Evolutionary conservation across 2,329 filamentous ascomycete genomes (phyloP).

Genomic region (Gaeumannomyces sp.): DNA sequence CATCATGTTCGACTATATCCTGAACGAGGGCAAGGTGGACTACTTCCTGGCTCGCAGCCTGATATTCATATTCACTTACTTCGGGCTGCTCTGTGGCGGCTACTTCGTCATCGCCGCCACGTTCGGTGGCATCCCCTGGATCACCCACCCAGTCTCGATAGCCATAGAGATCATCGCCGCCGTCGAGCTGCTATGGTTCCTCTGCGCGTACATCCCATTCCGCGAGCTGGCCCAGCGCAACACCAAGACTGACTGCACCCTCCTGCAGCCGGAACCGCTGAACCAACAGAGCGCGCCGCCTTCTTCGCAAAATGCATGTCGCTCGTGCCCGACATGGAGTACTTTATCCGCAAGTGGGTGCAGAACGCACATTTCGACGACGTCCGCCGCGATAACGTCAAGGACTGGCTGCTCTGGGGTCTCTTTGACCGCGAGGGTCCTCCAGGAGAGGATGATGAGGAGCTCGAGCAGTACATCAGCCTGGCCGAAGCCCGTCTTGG

Average conservation of each 20-base stretch:
- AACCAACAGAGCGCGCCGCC: slow-evolving; percentile 12
- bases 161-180: slow-evolving; percentile 17
- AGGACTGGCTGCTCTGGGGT: slow-evolving; percentile 18
- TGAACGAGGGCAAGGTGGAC: not conserved
- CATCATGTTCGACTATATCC: not conserved
- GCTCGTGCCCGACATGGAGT: slow-evolving; percentile 13
- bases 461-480: slow-evolving; percentile 15
- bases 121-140: slow-evolving; percentile 17
- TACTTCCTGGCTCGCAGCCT: not conserved
- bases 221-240: slow-evolving; percentile 12
- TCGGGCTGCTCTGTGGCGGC: slow-evolving; percentile 13
- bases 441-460: slow-evolving; percentile 10
- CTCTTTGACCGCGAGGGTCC: slow-evolving; percentile 13
- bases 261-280: slow-evolving; percentile 7
- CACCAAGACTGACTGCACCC: not conserved
- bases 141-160: slow-evolving; percentile 20
- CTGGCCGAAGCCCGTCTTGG: slow-evolving; percentile 9
- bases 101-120: slow-evolving; percentile 18
- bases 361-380: slow-evolving; percentile 15
- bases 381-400: slow-evolving; percentile 16
- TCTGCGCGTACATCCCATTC: slow-evolving; percentile 17
- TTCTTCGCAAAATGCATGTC: slow-evolving; percentile 11
- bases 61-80: slow-evolving; percentile 2
- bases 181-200: slow-evolving; percentile 17
- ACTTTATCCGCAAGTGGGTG: slow-evolving; percentile 16